These are phyloP conservation scores for Pelargonium fulgidum DNA, from an alignment of 441 rosid genomes.

Conservation along the genomic window DNA sequence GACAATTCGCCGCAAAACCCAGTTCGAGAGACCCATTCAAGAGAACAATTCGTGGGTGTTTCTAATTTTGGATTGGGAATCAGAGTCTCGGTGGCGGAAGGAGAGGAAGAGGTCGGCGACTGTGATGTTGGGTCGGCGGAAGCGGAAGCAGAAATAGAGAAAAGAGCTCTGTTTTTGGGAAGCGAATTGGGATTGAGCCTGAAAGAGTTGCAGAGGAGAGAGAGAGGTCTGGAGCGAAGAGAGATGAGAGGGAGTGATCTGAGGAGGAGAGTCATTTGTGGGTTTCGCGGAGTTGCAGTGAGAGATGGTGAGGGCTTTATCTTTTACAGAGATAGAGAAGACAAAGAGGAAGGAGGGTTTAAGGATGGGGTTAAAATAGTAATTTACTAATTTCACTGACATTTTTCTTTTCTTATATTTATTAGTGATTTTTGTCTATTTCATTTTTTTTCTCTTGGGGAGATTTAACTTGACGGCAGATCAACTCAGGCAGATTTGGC, in stretches of 20 bases:
- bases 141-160: slow-evolving; percentile 30
- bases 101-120: slow-evolving; percentile 3
- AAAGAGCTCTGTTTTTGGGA: slow-evolving; percentile 13
- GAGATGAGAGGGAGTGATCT: neutral
- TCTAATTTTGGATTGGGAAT: slow-evolving; percentile 12
- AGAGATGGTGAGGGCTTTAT: neutral
- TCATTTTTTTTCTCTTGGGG: no score
- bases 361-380: neutral
- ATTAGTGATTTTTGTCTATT: no score
- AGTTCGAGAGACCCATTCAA: slow-evolving; percentile 74
- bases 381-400: neutral
- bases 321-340: neutral
- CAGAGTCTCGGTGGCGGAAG: slow-evolving; percentile 24
- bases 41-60: slow-evolving; percentile 29
- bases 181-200: neutral
- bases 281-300: neutral
- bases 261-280: slow-evolving; percentile 1
- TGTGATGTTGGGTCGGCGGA: slow-evolving; percentile 8
- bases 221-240: slow-evolving; percentile 3
- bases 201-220: slow-evolving; percentile 1
- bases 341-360: neutral
- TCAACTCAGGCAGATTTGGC: no score
- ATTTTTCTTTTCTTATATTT: no score
- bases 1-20: slow-evolving; percentile 61
- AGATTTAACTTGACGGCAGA: no score